A percentile compares a stretch with the other conserved stretches of the same genome.
These are phyloP conservation scores for Ceratobasidium sp. DNA, from an alignment of 1,284 basidiomycete genomes.

Conservation along the genomic window DNA sequence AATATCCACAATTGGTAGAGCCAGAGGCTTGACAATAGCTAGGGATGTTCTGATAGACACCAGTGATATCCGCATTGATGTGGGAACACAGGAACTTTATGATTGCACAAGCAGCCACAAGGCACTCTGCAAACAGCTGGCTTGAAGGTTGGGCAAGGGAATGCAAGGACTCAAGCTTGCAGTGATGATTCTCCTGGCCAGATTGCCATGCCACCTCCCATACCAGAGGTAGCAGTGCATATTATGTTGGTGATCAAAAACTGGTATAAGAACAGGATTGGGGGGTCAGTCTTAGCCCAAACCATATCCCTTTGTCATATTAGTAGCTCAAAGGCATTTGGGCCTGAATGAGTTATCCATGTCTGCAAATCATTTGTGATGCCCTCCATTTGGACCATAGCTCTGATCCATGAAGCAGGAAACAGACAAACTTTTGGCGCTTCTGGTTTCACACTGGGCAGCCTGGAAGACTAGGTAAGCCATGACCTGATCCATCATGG, in stretches of 20 bases:
- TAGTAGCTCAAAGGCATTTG: neutral
- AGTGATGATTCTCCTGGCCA: neutral
- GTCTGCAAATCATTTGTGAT: neutral
- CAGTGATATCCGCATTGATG: neutral
- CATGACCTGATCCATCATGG: neutral
- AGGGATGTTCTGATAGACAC: neutral
- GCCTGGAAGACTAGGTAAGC: neutral
- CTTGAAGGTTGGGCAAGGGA: neutral
- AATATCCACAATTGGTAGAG: neutral
- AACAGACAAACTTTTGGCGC: neutral
- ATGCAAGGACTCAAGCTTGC: neutral
- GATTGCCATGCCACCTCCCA: neutral
- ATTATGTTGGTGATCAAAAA: neutral
- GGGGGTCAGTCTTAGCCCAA: neutral
- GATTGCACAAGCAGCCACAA: neutral
- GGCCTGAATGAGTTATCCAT: neutral
- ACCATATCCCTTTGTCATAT: neutral
- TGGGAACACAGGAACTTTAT: neutral
- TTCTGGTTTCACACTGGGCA: too few relatives aligned
- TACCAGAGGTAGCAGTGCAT: conserved; percentile 5
- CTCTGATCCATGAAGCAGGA: neutral
- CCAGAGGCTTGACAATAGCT: neutral
- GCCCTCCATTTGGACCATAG: neutral
- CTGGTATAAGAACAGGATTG: neutral
- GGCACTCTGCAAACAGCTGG: neutral